Conservation (phyloP, 2,329 filamentous ascomycete species). For the Phyllosticta citriasiana region DNA sequence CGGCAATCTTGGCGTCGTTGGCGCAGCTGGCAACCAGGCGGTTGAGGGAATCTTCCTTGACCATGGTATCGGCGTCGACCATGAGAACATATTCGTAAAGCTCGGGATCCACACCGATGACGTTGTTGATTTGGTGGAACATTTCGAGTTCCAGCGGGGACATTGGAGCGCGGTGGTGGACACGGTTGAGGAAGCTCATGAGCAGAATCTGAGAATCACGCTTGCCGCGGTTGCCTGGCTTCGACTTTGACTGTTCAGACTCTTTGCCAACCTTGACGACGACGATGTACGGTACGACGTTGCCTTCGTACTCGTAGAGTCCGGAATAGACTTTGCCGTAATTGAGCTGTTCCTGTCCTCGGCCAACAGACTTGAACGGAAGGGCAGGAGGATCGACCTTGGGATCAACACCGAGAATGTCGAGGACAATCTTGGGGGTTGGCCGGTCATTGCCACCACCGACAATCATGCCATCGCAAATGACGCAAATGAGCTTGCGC, state of each 20-base stretch:
- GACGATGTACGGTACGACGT: constrained; percentile 92
- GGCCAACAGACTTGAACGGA: constrained; percentile 86
- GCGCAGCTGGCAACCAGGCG: constrained; percentile 84
- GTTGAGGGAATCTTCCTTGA: constrained; percentile 85
- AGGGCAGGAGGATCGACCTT: constrained; percentile 92
- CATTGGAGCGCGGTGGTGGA: constrained; percentile 91
- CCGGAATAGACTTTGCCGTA: constrained; percentile 98
- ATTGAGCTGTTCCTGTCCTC: constrained; percentile 85
- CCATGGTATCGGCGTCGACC: constrained; percentile 95
- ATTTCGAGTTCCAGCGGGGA: constrained; percentile 93
- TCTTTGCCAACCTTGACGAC: constrained; percentile 97
- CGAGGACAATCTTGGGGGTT: constrained; percentile 88
- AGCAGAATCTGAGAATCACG: constrained; percentile 93
- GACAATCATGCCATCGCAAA: constrained; percentile 99
- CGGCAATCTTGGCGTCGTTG: constrained; percentile 90
- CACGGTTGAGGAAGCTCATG: constrained; percentile 96
- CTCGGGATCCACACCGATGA: constrained; percentile 95
- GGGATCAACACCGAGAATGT: constrained; percentile 93
- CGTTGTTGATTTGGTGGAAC: constrained; percentile 98
- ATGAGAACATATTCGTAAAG: constrained; percentile 95
- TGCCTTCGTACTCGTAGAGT: constrained; percentile 93
- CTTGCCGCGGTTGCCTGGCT: constrained; percentile 96
- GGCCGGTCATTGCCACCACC: constrained; percentile 95
- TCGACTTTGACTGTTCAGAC: constrained; percentile 80
- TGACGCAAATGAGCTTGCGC: constrained; percentile 82